Percentiles rank a stretch among this genome's conserved stretches.
Conservation (phyloP, 371 early-diverging fungal genomes). For the Capniomyces stellatus region DNA sequence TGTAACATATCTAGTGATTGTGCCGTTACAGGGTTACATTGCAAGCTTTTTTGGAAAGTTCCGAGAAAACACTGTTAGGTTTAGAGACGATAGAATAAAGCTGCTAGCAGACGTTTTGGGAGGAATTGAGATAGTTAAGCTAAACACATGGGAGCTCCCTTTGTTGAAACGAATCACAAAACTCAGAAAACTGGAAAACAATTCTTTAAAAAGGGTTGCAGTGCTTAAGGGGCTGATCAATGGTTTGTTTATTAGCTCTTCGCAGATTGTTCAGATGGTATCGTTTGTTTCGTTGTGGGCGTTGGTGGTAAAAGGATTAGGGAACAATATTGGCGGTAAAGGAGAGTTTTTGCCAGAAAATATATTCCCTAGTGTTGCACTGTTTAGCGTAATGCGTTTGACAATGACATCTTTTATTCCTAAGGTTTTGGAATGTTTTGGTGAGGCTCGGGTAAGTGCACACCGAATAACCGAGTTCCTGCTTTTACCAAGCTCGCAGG, state of each 20-base stretch:
- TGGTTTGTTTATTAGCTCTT: slow-evolving; percentile 15
- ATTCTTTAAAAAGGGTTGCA: slow-evolving; percentile 9
- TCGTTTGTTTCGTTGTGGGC: slow-evolving; percentile 19
- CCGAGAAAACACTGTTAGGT: slow-evolving; percentile 14
- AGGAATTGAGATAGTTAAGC: slow-evolving; percentile 28
- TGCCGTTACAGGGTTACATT: slow-evolving; percentile 1
- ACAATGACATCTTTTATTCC: slow-evolving; percentile 20
- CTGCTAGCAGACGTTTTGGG: slow-evolving; percentile 22
- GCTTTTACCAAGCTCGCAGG: background rate
- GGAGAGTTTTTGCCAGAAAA: slow-evolving; percentile 9
- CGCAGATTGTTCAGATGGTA: slow-evolving; percentile 10
- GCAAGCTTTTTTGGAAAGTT: slow-evolving; percentile 5
- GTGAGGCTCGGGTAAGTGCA: slow-evolving; percentile 9
- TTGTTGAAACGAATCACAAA: slow-evolving; percentile 12
- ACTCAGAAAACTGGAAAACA: slow-evolving; percentile 19
- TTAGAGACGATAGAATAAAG: slow-evolving; percentile 28
- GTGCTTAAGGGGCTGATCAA: slow-evolving; percentile 22
- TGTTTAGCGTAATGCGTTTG: slow-evolving; percentile 13
- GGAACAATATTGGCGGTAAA: slow-evolving; percentile 7
- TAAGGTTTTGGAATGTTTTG: slow-evolving; percentile 7
- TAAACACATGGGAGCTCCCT: slow-evolving; percentile 27
- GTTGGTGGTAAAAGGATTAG: background rate
- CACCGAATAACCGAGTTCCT: slow-evolving; percentile 4
- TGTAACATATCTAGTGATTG: background rate
- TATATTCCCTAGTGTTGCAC: slow-evolving; percentile 22